Evolutionary conservation across 1,139 yeast genomes (phyloP).

Genomic region (Magnusiomyces ingens): DNA sequence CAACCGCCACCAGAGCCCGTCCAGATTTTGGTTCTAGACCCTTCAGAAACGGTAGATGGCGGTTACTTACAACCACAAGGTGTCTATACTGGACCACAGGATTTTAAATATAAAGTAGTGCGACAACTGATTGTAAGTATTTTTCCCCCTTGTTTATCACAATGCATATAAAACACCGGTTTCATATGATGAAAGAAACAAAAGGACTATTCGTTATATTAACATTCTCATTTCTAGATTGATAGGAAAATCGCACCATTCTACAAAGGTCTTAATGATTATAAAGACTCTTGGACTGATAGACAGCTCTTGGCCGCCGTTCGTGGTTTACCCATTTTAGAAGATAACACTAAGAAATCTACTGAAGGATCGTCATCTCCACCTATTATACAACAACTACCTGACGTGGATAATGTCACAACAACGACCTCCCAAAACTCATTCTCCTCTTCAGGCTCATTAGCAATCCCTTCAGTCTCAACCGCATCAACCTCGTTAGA

Average conservation of each 20-base stretch:
- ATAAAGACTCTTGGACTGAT: conserved; percentile 66
- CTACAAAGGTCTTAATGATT: conserved; percentile 82
- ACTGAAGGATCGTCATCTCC: too few relatives aligned
- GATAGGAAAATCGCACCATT: conserved; percentile 79
- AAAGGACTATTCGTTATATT: background rate
- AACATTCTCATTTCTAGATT: conserved; percentile 21
- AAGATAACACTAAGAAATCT: background rate
- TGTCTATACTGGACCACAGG: conserved; percentile 68
- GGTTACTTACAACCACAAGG: conserved; percentile 73
- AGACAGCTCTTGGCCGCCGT: conserved; percentile 57
- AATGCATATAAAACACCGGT: conserved; percentile 12
- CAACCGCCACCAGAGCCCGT: background rate
- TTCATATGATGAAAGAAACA: background rate
- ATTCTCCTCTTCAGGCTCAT: too few relatives aligned
- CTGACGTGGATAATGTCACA: too few relatives aligned
- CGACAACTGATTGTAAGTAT: conserved; percentile 45
- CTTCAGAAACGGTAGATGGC: conserved; percentile 41
- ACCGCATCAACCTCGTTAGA: too few relatives aligned
- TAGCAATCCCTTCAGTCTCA: too few relatives aligned
- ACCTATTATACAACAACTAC: too few relatives aligned
- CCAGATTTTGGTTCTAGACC: conserved; percentile 27
- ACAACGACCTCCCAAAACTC: too few relatives aligned
- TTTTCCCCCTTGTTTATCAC: conserved; percentile 15
- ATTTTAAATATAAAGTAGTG: conserved; percentile 66
- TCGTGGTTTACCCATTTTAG: conserved; percentile 27